Conservation (phyloP, 345 rosid genomes). For the Cardamine resedifolia region DNA sequence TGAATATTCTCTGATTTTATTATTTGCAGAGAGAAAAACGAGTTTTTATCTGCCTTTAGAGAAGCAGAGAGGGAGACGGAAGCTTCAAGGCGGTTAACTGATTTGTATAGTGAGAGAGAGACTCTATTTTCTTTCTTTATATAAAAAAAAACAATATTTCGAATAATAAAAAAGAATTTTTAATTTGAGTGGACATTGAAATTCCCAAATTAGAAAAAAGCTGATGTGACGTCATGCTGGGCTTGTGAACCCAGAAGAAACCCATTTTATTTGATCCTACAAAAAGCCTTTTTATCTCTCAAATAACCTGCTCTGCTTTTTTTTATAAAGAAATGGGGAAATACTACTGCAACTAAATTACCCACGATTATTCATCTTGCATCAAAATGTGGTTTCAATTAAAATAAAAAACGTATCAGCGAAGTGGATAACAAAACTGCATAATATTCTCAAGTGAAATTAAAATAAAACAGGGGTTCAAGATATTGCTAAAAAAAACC, state of each 20-base stretch:
- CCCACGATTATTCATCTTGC: too few species aligned
- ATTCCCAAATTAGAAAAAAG: not conserved
- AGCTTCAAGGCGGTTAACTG: conserved; percentile 5
- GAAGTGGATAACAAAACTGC: conserved; percentile 20
- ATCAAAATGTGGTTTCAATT: not conserved
- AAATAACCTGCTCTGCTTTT: too few species aligned
- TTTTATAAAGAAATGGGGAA: too few species aligned
- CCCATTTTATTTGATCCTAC: too few species aligned
- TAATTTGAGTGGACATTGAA: not conserved
- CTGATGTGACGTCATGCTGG: not conserved
- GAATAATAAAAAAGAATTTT: not conserved
- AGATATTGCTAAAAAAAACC: conserved; percentile 1
- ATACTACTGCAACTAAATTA: too few species aligned
- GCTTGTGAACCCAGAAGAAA: not conserved
- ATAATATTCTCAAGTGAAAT: not conserved
- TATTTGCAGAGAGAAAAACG: too few species aligned
- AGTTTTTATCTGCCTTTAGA: too few species aligned
- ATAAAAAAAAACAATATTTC: not conserved
- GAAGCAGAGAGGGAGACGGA: not conserved
- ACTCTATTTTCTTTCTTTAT: not conserved
- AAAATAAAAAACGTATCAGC: not conserved
- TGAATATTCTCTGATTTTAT: not conserved
- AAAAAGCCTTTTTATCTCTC: too few species aligned
- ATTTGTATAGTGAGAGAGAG: not conserved
- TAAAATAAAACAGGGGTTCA: not conserved